phyloP scores from a whole-genome alignment of 2,329 filamentous ascomycete genomes.

The Xylariaceae sp. region DNA sequence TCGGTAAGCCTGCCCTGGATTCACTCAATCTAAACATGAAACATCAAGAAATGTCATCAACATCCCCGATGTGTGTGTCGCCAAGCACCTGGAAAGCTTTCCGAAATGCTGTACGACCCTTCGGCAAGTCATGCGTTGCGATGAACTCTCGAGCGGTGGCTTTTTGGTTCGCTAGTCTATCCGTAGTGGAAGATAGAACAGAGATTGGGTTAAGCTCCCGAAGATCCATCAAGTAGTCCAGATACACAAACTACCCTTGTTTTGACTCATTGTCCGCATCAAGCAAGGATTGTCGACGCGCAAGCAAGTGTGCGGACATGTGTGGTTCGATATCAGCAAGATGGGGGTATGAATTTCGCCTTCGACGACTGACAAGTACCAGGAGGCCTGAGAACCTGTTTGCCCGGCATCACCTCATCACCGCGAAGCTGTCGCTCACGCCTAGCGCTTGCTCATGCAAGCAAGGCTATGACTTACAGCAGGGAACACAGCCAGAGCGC shows the following conservation, averaged over 20 bases:
- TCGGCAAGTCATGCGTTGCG: too few species aligned
- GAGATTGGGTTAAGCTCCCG: constrained; percentile 11
- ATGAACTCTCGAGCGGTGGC: too few species aligned
- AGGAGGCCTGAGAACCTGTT: neutral
- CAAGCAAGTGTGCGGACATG: too few species aligned
- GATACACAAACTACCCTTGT: neutral
- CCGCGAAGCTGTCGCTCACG: neutral
- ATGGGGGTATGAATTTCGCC: too few species aligned
- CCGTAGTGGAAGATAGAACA: neutral
- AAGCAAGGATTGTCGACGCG: neutral
- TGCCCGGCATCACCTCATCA: constrained; percentile 10
- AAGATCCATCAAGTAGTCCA: constrained; percentile 11
- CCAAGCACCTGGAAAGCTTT: constrained; percentile 22
- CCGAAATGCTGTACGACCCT: constrained; percentile 25
- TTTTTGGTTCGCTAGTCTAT: constrained; percentile 2
- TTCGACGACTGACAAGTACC: too few species aligned
- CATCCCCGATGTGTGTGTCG: constrained; percentile 15
- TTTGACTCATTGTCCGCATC: too few species aligned
- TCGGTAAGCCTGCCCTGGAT: constrained; percentile 6
- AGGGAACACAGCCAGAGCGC: neutral
- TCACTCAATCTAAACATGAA: constrained; percentile 22
- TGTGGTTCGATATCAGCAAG: too few species aligned
- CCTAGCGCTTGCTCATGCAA: neutral
- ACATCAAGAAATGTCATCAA: constrained; percentile 17
- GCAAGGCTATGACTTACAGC: neutral